Base-by-base conservation (phyloP, 1,284 basidiomycete species). In the Sanghuangporus sanghuang region DNA sequence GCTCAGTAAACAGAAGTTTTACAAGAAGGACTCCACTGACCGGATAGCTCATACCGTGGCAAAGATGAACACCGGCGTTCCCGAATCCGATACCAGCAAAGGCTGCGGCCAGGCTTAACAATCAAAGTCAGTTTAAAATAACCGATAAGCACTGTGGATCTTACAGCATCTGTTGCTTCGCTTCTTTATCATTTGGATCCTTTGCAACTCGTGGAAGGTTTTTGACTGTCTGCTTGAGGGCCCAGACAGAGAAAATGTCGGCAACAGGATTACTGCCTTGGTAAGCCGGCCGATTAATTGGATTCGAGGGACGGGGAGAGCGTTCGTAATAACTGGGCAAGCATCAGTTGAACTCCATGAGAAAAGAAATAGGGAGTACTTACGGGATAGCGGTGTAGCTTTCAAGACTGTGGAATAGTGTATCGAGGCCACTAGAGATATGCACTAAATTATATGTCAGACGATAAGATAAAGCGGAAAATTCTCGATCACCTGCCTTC, bases 51-150 rank as follows among this genome's bases (percentile, higher is more conserved):
- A 93, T 91, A 49, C 90, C 93, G 71, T 94, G 93, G 70, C 92
- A 95, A 66, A 96, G 76, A 75, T 96, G 94, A 5, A 97, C 95
- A 38, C 95, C 95, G 21, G 90, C 95, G 72, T 96, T 97, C 42
- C 96, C 96, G 71, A 98, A 98, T 0, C 95, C 95, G 64, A 97
- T 96, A 55, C 95, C 96, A 66, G 95, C 95, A 67, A 95, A 93
- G 6, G 92, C 92, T n/a, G 92, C 82, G 0, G 93, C 92, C 61
- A 96, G 77, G 48, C 91, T 93, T 63, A 14, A 35, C 23, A 48
- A 27, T 48, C 18, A 40, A 18, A 52, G 9, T 32, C 8, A 48
- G 32, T 42, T 38, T 53, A 42, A 49, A 36, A 21, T 8, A 32
- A 14, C n/a, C n/a, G 64, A 36, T 23, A 18, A 35, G 49, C 39